A percentile compares a stretch with the other conserved stretches of the same genome.
Conservation (phyloP, 1,284 basidiomycete genomes). For the Entoloma clypeatum region DNA sequence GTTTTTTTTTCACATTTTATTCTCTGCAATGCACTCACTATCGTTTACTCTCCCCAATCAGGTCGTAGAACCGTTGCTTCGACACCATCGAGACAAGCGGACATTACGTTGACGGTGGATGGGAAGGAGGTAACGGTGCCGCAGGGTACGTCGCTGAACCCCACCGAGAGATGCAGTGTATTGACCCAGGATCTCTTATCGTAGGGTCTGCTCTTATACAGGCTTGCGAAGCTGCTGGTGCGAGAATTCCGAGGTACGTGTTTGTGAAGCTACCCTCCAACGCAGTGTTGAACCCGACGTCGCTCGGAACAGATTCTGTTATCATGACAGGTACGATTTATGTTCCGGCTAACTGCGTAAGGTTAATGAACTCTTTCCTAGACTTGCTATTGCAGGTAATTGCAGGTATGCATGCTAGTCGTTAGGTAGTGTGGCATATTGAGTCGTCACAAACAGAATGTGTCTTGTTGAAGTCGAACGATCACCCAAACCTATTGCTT, state of each 20-base stretch:
- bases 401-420: constrained; percentile 65
- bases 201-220: constrained; percentile 92
- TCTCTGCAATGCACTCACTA: not conserved
- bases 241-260: constrained; percentile 69
- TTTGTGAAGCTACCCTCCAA: constrained; percentile 15
- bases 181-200: constrained; percentile 16
- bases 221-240: constrained; percentile 88
- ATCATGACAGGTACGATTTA: constrained; percentile 74
- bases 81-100: constrained; percentile 62
- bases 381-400: constrained; percentile 92
- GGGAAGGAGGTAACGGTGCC: constrained; percentile 94
- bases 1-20: not conserved
- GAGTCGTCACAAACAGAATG: constrained; percentile 53
- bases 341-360: not conserved
- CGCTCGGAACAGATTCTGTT: constrained; percentile 69
- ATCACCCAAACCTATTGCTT: constrained; percentile 90
- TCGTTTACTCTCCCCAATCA: constrained; percentile 22
- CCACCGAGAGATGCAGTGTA: constrained; percentile 1
- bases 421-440: constrained; percentile 9
- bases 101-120: constrained; percentile 88
- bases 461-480: constrained; percentile 96
- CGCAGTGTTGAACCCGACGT: constrained; percentile 9
- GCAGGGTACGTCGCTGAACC: constrained; percentile 54
- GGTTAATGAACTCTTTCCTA: constrained; percentile 16
- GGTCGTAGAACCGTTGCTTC: constrained; percentile 62